phyloP scores from a whole-genome alignment of 768 basidiomycete genomes.

The Termitomyces sp. region DNA sequence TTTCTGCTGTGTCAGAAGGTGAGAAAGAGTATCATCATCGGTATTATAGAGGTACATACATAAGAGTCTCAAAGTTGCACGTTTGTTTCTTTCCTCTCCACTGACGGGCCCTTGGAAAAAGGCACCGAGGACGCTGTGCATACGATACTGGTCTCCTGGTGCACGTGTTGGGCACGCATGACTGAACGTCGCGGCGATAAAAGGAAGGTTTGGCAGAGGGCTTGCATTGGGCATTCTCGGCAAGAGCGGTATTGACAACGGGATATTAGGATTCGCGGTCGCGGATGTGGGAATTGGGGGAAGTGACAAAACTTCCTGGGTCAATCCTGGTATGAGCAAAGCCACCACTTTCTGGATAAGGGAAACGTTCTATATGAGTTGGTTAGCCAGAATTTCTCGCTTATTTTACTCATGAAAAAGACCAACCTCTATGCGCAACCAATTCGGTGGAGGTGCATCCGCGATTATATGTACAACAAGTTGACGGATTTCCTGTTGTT shows the following conservation, averaged over 20 bases:
- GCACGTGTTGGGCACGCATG: slow-evolving; percentile 92
- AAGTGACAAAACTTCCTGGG: slow-evolving; percentile 64
- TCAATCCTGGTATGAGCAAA: slow-evolving; percentile 83
- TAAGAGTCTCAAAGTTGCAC: slow-evolving; percentile 34
- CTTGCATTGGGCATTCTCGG: slow-evolving; percentile 18
- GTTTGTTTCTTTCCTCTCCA: slow-evolving; percentile 70
- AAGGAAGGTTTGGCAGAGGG: slow-evolving; percentile 44
- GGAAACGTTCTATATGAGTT: slow-evolving; percentile 51
- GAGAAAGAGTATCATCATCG: not conserved
- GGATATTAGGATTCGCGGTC: slow-evolving; percentile 43
- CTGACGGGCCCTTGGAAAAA: slow-evolving; percentile 83
- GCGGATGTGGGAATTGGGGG: slow-evolving; percentile 68
- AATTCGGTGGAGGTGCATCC: slow-evolving; percentile 79
- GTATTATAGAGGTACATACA: slow-evolving; percentile 22
- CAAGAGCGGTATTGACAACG: slow-evolving; percentile 34
- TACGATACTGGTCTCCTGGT: slow-evolving; percentile 78
- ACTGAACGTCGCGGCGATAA: slow-evolving; percentile 75
- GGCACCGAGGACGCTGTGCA: slow-evolving; percentile 80
- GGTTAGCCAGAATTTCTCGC: not conserved
- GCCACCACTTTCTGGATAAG: slow-evolving; percentile 74
- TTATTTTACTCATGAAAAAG: not conserved
- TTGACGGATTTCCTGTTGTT: slow-evolving; percentile 77
- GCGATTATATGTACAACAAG: slow-evolving; percentile 76
- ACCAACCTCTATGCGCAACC: slow-evolving; percentile 79
- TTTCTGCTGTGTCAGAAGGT: slow-evolving; percentile 43